Evolutionary conservation across 768 basidiomycete species (phyloP).

Genomic region (Dacryopinax spathularia): DNA sequence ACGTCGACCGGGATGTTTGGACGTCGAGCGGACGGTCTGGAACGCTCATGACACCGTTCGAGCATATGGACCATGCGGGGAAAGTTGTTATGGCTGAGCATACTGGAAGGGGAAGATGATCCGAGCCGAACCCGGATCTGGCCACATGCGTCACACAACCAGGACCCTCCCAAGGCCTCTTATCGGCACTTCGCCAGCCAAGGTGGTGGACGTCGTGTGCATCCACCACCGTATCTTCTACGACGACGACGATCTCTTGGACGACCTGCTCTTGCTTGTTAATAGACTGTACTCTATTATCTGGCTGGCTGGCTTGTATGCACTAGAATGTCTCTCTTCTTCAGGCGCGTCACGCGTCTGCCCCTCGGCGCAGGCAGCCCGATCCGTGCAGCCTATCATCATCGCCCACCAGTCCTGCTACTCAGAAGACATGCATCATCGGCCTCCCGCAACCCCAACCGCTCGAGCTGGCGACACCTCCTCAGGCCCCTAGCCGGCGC

Average conservation of each 20-base stretch:
- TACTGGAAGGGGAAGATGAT: not conserved
- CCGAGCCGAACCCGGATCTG: conserved; percentile 4
- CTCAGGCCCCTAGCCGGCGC: not conserved
- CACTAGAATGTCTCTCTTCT: not conserved
- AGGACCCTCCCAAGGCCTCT: not conserved
- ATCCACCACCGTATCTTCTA: not conserved
- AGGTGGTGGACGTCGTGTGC: not conserved
- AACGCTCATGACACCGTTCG: too few relatives aligned
- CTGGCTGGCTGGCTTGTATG: not conserved
- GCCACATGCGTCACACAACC: too few relatives aligned
- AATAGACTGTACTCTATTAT: not conserved
- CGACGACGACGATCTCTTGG: not conserved
- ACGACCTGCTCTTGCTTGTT: too few relatives aligned
- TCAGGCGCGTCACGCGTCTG: not conserved
- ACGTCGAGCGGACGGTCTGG: too few relatives aligned
- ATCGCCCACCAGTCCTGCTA: too few relatives aligned
- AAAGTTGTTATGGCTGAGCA: not conserved
- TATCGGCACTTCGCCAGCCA: not conserved
- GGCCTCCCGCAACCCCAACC: not conserved
- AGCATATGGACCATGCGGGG: too few relatives aligned
- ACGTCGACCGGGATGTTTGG: too few relatives aligned
- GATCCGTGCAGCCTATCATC: too few relatives aligned
- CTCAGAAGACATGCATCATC: not conserved
- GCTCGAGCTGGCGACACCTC: not conserved
- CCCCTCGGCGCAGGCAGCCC: too few relatives aligned